Base-by-base conservation (phyloP, 805 yeast genomes). In the Hanseniaspora vineae region DNA sequence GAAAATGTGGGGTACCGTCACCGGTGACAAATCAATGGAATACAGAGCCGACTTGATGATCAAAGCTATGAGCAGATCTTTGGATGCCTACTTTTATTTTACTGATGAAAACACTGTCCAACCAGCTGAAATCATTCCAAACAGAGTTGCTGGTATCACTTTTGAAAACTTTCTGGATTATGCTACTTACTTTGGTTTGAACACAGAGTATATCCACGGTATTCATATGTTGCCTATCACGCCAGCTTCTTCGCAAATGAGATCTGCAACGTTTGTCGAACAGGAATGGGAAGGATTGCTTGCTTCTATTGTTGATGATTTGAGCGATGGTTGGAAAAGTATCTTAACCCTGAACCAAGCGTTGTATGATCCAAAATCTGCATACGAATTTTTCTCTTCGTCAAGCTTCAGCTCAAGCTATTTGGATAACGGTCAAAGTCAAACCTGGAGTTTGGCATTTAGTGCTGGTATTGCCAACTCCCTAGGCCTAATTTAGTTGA, bases 141-240 rank as follows among this genome's bases (percentile, higher is more conserved):
- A 83, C 60, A 80, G 76, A 57, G 88, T 81, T 8, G 76, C 85
- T 11, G 92, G 90, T 33, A 83, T 83, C 20, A 54, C 77, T 33
- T 83, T 81, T 62, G 89, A 83, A 54, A 81, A 82, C 61, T 82
- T 82, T 56, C 59, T 80, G 42, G 88, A 80, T 55, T 83, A 76
- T 58, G 76, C 88, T 0, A 83, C 90, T 0, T 83, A 80, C 60
- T 83, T 83, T 58, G 89, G 89, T 15, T 71, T 66, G 50, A 66
- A 73, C 47, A 64, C 67, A 39, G 80, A 81, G 61, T 82, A 76
- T 55, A 81, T 80, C 46, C 86, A 82, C 54, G 90, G 90, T 4
- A 83, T 82, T 50, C 88, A 83, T 60, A 83, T 82, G 88, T 58
- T 83, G 37, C 89, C 89, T 19, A 66, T 77, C 31, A 80, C 84